Percentiles rank a stretch among this genome's conserved stretches.
These are phyloP conservation scores for Neurospora tetrasperma DNA, from an alignment of 495 filamentous ascomycete species.

Conservation along the genomic window DNA sequence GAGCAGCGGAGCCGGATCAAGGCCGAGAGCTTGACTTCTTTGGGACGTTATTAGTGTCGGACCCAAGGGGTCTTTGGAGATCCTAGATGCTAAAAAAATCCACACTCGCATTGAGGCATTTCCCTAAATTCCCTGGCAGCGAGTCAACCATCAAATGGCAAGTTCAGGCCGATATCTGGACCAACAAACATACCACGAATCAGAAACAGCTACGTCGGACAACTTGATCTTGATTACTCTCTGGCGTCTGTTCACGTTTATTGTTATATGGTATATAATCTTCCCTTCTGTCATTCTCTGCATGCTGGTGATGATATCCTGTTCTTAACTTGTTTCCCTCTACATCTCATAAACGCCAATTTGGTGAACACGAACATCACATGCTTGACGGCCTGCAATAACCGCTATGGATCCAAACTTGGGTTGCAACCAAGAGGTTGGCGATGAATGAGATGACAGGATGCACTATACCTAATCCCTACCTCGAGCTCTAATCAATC, in stretches of 20 bases:
- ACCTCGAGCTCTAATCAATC: neutral
- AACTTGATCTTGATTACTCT: too few species aligned
- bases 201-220: too few species aligned
- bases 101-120: neutral
- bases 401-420: too few species aligned
- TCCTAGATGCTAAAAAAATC: neutral
- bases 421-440: too few species aligned
- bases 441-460: neutral
- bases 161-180: neutral
- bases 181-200: neutral
- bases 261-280: too few species aligned
- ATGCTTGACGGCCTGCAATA: too few species aligned
- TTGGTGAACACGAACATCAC: too few species aligned
- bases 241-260: too few species aligned
- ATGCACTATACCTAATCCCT: neutral
- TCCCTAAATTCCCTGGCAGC: neutral
- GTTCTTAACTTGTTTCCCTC: too few species aligned
- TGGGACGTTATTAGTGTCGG: neutral
- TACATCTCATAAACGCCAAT: too few species aligned
- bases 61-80: neutral
- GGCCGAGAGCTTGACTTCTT: neutral
- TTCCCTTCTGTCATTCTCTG: too few species aligned
- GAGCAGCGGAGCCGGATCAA: neutral
- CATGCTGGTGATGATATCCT: too few species aligned
- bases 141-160: neutral